Percentiles rank a stretch among this genome's conserved stretches.
Conservation (phyloP, 2,329 filamentous ascomycete species). For the Talaromyces sp. region DNA sequence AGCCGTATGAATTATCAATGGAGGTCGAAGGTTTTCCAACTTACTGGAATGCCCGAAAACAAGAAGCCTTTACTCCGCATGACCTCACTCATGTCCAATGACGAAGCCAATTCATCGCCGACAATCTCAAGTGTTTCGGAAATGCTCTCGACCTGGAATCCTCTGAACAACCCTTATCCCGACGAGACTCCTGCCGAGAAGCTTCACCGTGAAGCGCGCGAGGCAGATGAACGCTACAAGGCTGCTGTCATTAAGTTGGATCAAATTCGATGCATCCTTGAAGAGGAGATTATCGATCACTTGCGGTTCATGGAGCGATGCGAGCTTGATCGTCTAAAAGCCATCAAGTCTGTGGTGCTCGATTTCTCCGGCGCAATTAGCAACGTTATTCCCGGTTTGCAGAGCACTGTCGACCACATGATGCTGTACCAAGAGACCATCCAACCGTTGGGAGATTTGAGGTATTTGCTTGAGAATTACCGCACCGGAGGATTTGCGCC, state of each 20-base stretch:
- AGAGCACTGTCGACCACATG: conserved; percentile 97
- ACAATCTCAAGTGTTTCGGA: conserved; percentile 80
- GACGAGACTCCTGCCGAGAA: conserved; percentile 89
- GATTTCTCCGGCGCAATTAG: conserved; percentile 97
- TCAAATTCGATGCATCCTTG: conserved; percentile 85
- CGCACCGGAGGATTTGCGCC: conserved; percentile 90
- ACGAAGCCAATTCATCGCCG: conserved; percentile 70
- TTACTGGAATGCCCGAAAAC: conserved; percentile 85
- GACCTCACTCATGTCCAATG: conserved; percentile 66
- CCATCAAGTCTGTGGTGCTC: conserved; percentile 95
- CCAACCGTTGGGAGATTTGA: conserved; percentile 84
- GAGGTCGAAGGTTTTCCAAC: conserved; percentile 85
- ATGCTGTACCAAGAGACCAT: conserved; percentile 98
- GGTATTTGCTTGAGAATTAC: conserved; percentile 95
- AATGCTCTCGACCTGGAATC: conserved; percentile 89
- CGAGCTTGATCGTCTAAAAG: conserved; percentile 91
- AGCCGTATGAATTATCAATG: conserved; percentile 97
- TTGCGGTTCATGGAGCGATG: conserved; percentile 96
- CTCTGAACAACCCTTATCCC: conserved; percentile 83
- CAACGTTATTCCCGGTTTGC: conserved; percentile 94
- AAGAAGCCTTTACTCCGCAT: conserved; percentile 71
- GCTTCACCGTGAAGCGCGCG: conserved; percentile 80
- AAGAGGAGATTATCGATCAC: conserved; percentile 90
- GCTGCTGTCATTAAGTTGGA: conserved; percentile 80
- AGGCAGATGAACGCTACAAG: conserved; percentile 94